Base-by-base conservation (phyloP, 345 rosid species). In the Salix udensis region DNA sequence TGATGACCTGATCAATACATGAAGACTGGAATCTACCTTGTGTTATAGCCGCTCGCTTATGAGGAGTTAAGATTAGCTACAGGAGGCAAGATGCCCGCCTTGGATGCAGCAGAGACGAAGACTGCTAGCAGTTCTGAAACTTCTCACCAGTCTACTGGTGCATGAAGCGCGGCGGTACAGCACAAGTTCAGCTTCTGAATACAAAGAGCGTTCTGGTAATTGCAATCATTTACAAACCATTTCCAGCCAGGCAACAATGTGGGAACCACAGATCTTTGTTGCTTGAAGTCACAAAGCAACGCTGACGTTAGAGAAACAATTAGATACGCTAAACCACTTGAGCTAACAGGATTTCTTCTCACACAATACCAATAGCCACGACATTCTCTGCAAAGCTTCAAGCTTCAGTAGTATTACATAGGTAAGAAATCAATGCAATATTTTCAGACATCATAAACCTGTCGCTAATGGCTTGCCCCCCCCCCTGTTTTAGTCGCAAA, bases 171-270 rank as follows among this genome's bases (percentile, higher is more conserved):
- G 10, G 30, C 9, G 19, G 15, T 39, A 3, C 55, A 31, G 68
- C 48, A 19, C n/a, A 19, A 61, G 23, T 69, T 28, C 72, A 16
- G 7, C 19, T 44, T 23, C 53, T 36, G 4, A 5, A n/a, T 53
- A n/a, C 9, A 65, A 6, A 2, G n/a, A 18, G 24, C 60, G 60
- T 6, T 52, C 60, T 2, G 44, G 44, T 40, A 7, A 18, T 19
- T 18, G 58, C 58, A 52, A 52, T 52, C 58, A 52, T 19, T 30
- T 26, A 12, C 37, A 37, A 42, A 42, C 19, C 61, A 10, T 61
- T 42, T 13, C 42, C 74, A 62, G 70, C 79, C 28, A 60, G 53
- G 66, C 53, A 19, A 76, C 39, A 68, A 44, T 28, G 26, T 30
- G 78, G 28, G 14, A 15, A 77, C 37, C 36, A 40, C 13, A 40